Base-by-base conservation (phyloP, 2,329 filamentous ascomycete species). In the Didymella segeticola region DNA sequence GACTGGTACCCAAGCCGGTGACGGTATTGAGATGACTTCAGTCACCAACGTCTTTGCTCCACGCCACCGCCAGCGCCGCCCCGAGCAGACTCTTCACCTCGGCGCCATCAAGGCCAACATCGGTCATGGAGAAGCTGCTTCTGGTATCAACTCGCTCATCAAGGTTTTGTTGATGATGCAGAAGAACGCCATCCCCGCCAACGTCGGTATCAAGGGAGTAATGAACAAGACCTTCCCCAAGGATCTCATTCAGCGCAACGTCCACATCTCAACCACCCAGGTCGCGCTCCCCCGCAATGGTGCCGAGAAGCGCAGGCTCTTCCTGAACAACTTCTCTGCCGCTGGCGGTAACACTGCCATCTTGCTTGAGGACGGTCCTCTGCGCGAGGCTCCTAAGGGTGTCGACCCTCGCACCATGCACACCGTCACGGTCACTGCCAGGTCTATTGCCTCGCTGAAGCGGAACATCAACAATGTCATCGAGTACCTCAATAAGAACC, bases 1-100 rank as follows among this genome's bases (percentile, higher is more conserved):
- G 12, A 96, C 91, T 2, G 91, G 91, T 26, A 96, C 90, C 0
- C 90, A 95, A 72, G 90, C 89, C 26, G 91, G 90, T 56, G 91
- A 96, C 67, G 87, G 86, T 7, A 89, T 86, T 4, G 92, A 96
- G 72, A 93, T 93, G 88, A 80, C 85, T 1, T 91, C 88, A 0
- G 89, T 96, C 42, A 85, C 86, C 19, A 80, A 83, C 42, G 79
- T 83, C 17, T 89, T 88, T 62, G 85, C 84, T 37, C 81, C 83
- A 19, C 77, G 78, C 47, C 73, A 80, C 60, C 76, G 78, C 34
- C 78, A 80, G 64, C 79, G 80, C 43, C 74, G 70, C 27, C 75
- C 79, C 9, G 79, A 82, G 29, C 71, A 82, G 70, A 76, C 79
- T 19, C 75, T 83, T 6, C 75, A 82, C 60, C 72, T 83, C n/a